Conservation (phyloP, 768 basidiomycete species). For the Termitomyces sp. region DNA sequence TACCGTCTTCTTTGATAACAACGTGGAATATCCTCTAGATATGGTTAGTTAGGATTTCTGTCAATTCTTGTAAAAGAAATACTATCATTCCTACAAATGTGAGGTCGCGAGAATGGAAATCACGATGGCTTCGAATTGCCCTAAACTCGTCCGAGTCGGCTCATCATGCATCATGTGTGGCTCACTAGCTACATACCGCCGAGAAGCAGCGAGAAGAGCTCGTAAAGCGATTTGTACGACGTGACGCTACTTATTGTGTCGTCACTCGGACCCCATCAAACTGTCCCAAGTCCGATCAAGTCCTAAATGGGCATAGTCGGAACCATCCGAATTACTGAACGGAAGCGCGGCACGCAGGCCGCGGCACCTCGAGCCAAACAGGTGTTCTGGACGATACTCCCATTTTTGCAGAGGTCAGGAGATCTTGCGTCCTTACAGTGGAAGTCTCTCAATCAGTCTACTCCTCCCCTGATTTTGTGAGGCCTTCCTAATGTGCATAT, state of each 20-base stretch:
- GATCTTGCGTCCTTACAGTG: background rate
- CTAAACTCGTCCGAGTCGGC: background rate
- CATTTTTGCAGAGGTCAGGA: background rate
- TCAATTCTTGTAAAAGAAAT: background rate
- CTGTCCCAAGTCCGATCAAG: background rate
- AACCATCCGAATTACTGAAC: background rate
- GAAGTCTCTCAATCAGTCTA: background rate
- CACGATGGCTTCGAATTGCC: background rate
- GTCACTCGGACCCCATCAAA: background rate
- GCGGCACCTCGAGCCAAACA: background rate
- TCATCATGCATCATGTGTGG: background rate
- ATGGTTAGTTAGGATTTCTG: background rate
- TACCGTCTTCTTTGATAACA: background rate
- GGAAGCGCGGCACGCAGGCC: background rate
- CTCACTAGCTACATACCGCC: background rate
- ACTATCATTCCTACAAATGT: background rate
- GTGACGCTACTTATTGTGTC: background rate
- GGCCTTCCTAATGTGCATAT: background rate
- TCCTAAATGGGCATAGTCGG: background rate
- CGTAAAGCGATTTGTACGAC: background rate
- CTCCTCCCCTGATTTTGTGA: background rate
- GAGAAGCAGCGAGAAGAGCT: constrained; percentile 1
- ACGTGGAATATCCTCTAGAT: constrained; percentile 4
- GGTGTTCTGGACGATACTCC: background rate
- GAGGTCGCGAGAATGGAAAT: background rate